Conservation (phyloP, 371 early-diverging fungal species). For the Enterocytospora artemiae region DNA sequence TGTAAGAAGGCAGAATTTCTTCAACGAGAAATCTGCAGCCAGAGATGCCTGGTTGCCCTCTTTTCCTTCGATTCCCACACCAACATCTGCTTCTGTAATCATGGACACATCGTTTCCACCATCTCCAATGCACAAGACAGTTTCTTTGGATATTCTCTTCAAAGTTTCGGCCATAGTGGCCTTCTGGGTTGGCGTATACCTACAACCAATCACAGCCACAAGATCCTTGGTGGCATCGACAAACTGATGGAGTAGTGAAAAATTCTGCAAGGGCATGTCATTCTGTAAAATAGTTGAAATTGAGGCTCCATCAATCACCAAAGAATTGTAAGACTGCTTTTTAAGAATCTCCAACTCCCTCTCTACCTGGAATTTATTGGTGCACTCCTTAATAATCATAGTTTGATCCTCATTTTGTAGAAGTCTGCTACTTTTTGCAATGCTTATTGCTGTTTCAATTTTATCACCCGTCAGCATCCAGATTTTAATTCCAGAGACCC, state of each 20-base stretch:
- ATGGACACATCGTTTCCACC: slow-evolving; percentile 98
- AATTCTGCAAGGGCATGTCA: background rate
- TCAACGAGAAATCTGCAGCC: slow-evolving; percentile 86
- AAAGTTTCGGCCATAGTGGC: slow-evolving; percentile 80
- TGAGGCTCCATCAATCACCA: slow-evolving; percentile 89
- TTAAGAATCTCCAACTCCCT: slow-evolving; percentile 31
- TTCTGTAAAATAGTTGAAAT: slow-evolving; percentile 68
- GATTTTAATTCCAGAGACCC: slow-evolving; percentile 85
- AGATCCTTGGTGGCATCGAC: slow-evolving; percentile 67
- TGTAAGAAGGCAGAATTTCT: slow-evolving; percentile 74
- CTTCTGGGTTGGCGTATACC: slow-evolving; percentile 97
- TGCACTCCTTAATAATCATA: slow-evolving; percentile 38
- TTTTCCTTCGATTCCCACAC: slow-evolving; percentile 90
- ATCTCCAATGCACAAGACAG: slow-evolving; percentile 85
- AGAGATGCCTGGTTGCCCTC: slow-evolving; percentile 92
- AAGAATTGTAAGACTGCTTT: slow-evolving; percentile 58
- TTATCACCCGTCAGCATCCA: slow-evolving; percentile 99
- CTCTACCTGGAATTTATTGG: slow-evolving; percentile 30
- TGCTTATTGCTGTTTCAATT: slow-evolving; percentile 94
- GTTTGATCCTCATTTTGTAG: slow-evolving; percentile 62
- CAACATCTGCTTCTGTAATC: slow-evolving; percentile 94
- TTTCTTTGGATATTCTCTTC: slow-evolving; percentile 64
- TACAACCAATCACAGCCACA: slow-evolving; percentile 80
- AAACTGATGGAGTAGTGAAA: slow-evolving; percentile 64
- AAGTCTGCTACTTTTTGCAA: slow-evolving; percentile 79